Percentiles rank a stretch among this genome's conserved stretches.
These are phyloP conservation scores for Xanthoconium purpureum DNA, from an alignment of 768 basidiomycete species.

Conservation along the genomic window DNA sequence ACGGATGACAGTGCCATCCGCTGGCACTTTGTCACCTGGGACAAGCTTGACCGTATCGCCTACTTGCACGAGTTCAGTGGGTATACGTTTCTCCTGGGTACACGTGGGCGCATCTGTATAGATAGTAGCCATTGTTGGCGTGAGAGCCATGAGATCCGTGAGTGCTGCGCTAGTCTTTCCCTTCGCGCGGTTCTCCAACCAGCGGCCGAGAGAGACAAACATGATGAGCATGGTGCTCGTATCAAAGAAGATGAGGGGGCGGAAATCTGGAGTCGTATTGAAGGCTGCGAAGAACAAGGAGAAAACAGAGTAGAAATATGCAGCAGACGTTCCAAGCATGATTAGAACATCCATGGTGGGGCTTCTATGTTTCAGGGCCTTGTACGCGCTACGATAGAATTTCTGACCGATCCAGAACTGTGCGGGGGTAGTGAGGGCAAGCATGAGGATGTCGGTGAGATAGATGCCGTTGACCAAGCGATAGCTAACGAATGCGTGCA, in stretches of 20 bases:
- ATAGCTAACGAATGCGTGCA: constrained; percentile 50
- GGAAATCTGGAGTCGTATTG: constrained; percentile 62
- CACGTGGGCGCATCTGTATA: constrained; percentile 83
- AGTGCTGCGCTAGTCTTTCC: constrained; percentile 96
- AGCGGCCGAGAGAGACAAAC: constrained; percentile 94
- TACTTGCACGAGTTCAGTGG: constrained; percentile 93
- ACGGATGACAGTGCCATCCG: constrained; percentile 85
- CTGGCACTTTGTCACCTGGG: constrained; percentile 94
- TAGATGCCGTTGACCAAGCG: constrained; percentile 66
- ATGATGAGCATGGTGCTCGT: constrained; percentile 98
- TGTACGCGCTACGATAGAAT: constrained; percentile 89
- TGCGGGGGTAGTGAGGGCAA: constrained; percentile 81
- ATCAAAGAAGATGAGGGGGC: constrained; percentile 93
- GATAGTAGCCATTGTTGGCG: constrained; percentile 94
- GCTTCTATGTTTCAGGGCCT: constrained; percentile 81
- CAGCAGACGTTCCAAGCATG: constrained; percentile 90
- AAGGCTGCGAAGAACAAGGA: constrained; percentile 64
- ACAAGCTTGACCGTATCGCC: constrained; percentile 92
- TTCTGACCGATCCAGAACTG: constrained; percentile 89
- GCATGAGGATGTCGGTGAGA: constrained; percentile 74
- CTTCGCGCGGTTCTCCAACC: constrained; percentile 94
- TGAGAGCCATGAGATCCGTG: constrained; percentile 92
- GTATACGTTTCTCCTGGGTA: constrained; percentile 82
- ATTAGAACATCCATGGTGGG: constrained; percentile 99
- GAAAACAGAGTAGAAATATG: constrained; percentile 85